Evolutionary conservation across 2,329 filamentous ascomycete species (phyloP).

Genomic region (Cordyceps tenuipes): DNA sequence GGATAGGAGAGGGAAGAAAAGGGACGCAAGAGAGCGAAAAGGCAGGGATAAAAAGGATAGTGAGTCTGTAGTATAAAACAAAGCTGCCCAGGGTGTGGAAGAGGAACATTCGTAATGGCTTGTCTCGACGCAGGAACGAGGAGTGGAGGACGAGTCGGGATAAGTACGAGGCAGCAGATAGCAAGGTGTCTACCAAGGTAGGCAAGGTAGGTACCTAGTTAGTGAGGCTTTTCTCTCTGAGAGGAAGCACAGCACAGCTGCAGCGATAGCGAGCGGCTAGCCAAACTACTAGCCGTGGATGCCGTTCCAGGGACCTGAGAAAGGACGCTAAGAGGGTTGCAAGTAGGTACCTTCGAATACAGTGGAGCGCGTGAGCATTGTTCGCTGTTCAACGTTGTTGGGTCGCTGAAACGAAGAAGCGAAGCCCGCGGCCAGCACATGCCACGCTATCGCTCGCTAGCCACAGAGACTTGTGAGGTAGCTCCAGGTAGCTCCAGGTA

Average conservation of each 20-base stretch:
- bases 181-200: neutral
- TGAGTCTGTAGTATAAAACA: constrained; percentile 2
- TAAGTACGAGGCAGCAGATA: neutral
- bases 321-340: neutral
- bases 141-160: constrained; percentile 14
- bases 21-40: neutral
- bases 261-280: neutral
- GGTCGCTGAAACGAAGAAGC: no score
- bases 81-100: constrained; percentile 14
- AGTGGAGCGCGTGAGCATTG: neutral
- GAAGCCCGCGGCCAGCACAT: no score
- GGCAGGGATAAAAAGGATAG: constrained; percentile 3
- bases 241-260: no score
- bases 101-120: constrained; percentile 24
- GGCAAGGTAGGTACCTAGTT: no score
- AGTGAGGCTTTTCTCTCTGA: no score
- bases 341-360: neutral
- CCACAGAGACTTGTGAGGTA: neutral
- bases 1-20: neutral
- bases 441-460: neutral
- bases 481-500: neutral
- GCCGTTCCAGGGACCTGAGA: neutral
- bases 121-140: constrained; percentile 34
- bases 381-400: neutral
- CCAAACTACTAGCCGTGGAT: neutral